Evolutionary conservation across 805 yeast genomes (phyloP), one percentile per base, ranked within the genome.

Genomic region (Metschnikowia aberdeeniae): DNA sequence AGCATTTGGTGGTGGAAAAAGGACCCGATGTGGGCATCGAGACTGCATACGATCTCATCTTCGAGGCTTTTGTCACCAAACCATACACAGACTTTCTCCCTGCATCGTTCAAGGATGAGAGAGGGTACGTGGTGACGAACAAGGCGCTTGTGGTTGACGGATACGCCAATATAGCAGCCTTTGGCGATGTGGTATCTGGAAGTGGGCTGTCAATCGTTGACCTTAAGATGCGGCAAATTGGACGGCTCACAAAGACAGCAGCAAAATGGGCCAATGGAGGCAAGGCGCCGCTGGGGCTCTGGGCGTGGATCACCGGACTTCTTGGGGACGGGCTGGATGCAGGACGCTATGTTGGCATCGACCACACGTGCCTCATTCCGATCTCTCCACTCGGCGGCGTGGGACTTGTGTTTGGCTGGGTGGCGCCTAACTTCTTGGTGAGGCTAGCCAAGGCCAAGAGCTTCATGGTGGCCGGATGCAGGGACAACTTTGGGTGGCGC

Each of bases 21-120:
- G 35, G 35, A n/a, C 13, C 35, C 20, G 31, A 30, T 11, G 20
- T 14, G 35, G 35, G 35, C 20, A 10, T 13, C 3, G 35, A 38
- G 13, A 30, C 35, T 3, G 32, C 35, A 5, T 64, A 58, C 42
- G 74, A 68, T 51, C 46, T 66, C 34, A 62, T 67, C 9, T 53
- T 70, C 34, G 58, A 60, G 26, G 55, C 66, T 10, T 53, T 44
- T 35, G 56, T 56, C 11, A 36, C 49, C 4, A 44, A 30, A n/a
- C 73, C 76, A 9, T 68, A 67, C 53, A 51, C 70, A 5, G 56
- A 56, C n/a, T 70, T 55, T 40, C 51, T 70, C 37, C 63, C 63
- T 1, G 36, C 40, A 3, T 31, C 43, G 9, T 47, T 59, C 24
- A 55, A 61, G 40, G 62, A 67, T 44, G 27, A 48, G 1, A 32